A percentile compares a stretch with the other conserved stretches of the same genome.
phyloP scores from a whole-genome alignment of 768 basidiomycete species.

The Clathrus columnatus region DNA sequence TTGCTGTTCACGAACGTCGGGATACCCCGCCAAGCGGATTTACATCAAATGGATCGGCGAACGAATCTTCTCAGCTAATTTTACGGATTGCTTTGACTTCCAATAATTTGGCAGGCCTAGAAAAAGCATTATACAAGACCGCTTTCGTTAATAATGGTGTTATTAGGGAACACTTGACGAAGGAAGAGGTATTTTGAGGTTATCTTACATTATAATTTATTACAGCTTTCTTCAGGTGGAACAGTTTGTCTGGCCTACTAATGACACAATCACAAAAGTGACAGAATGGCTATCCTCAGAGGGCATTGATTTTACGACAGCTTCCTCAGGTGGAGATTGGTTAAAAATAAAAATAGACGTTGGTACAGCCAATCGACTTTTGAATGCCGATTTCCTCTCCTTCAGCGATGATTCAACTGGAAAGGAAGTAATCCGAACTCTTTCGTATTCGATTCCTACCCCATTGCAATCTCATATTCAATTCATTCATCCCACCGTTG shows the following conservation, averaged over 20 bases:
- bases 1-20: constrained; percentile 4
- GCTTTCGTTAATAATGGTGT: constrained; percentile 16
- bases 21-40: constrained; percentile 1
- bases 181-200: constrained; percentile 17
- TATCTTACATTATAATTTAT: background rate
- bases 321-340: constrained; percentile 24
- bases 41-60: constrained; percentile 10
- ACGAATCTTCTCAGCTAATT: constrained; percentile 15
- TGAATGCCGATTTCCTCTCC: constrained; percentile 27
- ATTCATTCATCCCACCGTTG: constrained; percentile 24
- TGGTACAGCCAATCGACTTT: constrained; percentile 26
- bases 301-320: background rate
- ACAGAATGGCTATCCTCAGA: constrained; percentile 8
- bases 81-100: constrained; percentile 46
- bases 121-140: constrained; percentile 46
- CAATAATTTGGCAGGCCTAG: constrained; percentile 39
- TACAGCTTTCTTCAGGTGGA: no score
- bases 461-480: constrained; percentile 23
- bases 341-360: constrained; percentile 25
- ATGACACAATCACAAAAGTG: constrained; percentile 9
- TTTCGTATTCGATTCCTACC: constrained; percentile 29
- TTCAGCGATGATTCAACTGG: constrained; percentile 26
- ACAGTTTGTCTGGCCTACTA: constrained; percentile 3
- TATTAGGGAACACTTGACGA: constrained; percentile 18
- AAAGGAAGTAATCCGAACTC: constrained; percentile 24